Base-by-base conservation (phyloP, 805 yeast genomes). In the Clavispora asparagi region DNA sequence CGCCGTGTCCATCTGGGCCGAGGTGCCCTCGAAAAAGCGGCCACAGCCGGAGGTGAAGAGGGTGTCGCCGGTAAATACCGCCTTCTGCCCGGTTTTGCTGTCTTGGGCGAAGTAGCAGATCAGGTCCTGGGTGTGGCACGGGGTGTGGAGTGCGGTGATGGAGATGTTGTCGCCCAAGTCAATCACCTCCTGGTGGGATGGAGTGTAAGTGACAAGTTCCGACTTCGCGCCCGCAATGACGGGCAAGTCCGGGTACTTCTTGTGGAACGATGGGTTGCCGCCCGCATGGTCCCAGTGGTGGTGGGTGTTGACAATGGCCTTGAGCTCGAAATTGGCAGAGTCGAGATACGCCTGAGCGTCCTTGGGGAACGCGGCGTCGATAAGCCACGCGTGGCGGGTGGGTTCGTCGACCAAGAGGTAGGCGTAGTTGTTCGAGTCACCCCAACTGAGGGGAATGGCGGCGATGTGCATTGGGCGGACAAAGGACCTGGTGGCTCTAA, bases 81-180 rank as follows among this genome's bases (percentile, higher is more conserved):
- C 90, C 52, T 73, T 74, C 54, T 89, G 80, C 30, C 73, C 76
- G 0, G 90, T 79, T 31, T 64, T 61, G n/a, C 62, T 55, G 61
- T 92, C 98, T 40, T 71, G 70, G 0, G 79, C 89, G 56, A 66
- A 85, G 65, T 89, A 94, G 61, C 98, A 92, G 49, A 94, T 87
- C 3, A 96, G 88, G 66, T 94, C 99, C 65, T 86, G 94, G 0
- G 99, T 94, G 64, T 94, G 99, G 62, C 99, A 94, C 4, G 99
- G 99, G 0, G 99, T 94, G 65, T 92, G 92, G 35, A 92, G 71
- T 0, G 97, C 95, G 1, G 83, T 81, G 42, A 91, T 78, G 14
- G 79, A 73, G 42, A 92, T 60, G 50, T 76, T 63, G 36, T 73
- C 69, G 4, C 97, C 96, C 48, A 90, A 67, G 49, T 75, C 73